Evolutionary conservation across 1,284 basidiomycete species (phyloP).

Genomic region (Puccinia horiana): DNA sequence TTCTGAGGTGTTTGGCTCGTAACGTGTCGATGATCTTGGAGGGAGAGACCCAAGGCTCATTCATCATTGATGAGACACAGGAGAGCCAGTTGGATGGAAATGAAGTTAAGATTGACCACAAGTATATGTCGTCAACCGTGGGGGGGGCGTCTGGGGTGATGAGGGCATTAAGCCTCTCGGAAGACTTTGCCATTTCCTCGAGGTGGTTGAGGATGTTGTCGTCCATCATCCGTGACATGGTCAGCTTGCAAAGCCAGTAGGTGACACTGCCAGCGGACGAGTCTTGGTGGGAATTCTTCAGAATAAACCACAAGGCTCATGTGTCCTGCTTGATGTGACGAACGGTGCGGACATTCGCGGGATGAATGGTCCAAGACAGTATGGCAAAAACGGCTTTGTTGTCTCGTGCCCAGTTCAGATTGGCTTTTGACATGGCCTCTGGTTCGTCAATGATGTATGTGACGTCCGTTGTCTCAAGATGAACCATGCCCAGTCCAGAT

Average conservation of each 20-base stretch:
- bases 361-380: neutral
- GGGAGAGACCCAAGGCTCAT: neutral
- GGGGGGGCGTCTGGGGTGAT: neutral
- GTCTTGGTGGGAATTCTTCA: constrained; percentile 18
- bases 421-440: neutral
- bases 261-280: neutral
- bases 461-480: neutral
- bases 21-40: neutral
- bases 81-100: constrained; percentile 1
- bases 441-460: constrained; percentile 1
- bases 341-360: neutral
- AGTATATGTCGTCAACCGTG: neutral
- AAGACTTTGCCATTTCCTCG: neutral
- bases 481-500: neutral
- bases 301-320: neutral
- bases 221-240: neutral
- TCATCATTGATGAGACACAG: constrained; percentile 17
- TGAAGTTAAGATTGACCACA: neutral
- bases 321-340: neutral
- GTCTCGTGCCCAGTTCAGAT: neutral
- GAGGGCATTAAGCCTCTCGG: neutral
- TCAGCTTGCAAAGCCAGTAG: neutral
- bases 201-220: neutral
- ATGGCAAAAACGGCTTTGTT: constrained; percentile 1
- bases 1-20: neutral